A percentile compares a stretch with the other conserved stretches of the same genome.
These are phyloP conservation scores for Physocladia obscura DNA, from an alignment of 192 early-diverging fungal genomes.

Conservation along the genomic window DNA sequence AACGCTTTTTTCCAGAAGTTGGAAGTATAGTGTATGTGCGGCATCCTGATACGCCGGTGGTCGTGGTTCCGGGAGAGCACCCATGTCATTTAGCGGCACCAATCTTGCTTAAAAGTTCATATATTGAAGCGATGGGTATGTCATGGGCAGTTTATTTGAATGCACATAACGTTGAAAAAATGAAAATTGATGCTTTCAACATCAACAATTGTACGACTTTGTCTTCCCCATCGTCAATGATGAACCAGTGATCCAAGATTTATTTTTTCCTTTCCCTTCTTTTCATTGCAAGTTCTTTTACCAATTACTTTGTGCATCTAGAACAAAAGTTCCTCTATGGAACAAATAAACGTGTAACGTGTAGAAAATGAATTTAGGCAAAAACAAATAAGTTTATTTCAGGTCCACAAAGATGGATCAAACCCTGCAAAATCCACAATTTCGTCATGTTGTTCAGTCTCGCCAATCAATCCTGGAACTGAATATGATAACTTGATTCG, in stretches of 20 bases:
- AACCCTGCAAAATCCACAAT: constrained; percentile 52
- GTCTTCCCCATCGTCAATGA: constrained; percentile 1
- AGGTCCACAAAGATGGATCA: constrained; percentile 46
- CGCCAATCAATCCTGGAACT: constrained; percentile 13
- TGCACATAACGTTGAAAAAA: neutral
- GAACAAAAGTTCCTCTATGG: neutral
- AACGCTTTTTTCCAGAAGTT: neutral
- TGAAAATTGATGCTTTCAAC: constrained; percentile 5
- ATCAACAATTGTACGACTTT: neutral
- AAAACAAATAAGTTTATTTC: constrained; percentile 22
- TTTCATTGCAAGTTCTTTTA: neutral
- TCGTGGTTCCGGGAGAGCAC: neutral
- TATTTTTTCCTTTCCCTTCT: neutral
- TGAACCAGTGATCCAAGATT: neutral
- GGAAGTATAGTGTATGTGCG: neutral
- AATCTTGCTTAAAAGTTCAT: neutral
- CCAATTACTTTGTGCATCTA: neutral
- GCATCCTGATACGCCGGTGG: neutral
- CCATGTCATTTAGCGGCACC: constrained; percentile 1
- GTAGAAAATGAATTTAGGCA: neutral
- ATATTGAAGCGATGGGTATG: neutral
- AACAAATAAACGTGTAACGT: too few species aligned
- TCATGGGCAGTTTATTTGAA: neutral
- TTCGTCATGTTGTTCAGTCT: constrained; percentile 35
- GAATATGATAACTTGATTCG: constrained; percentile 46